phyloP scores from a whole-genome alignment of 2,329 filamentous ascomycete species.

The Madurella mycetomatis region DNA sequence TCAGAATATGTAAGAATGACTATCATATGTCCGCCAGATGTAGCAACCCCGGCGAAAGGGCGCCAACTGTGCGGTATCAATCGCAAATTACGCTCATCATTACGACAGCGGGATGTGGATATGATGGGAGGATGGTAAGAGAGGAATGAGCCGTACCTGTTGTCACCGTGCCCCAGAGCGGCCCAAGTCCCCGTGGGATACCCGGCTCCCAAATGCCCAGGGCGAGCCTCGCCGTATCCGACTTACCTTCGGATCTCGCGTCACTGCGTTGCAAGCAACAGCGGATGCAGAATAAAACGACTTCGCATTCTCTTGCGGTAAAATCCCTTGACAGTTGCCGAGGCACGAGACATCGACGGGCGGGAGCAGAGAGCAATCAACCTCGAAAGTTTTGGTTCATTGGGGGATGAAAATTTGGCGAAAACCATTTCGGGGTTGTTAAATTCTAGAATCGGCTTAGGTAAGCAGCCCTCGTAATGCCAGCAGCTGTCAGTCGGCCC shows the following conservation, averaged over 20 bases:
- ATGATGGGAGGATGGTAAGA: background rate
- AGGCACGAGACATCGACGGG: no score
- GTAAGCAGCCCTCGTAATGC: no score
- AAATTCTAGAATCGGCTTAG: no score
- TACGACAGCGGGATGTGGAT: slow-evolving; percentile 6
- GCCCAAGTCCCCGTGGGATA: no score
- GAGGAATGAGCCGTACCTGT: slow-evolving; percentile 12
- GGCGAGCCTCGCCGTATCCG: background rate
- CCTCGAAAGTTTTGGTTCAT: no score
- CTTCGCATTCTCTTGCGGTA: no score
- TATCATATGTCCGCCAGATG: slow-evolving; percentile 71
- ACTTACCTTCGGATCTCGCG: slow-evolving; percentile 1
- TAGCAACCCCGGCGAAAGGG: slow-evolving; percentile 74
- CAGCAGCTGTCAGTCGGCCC: no score
- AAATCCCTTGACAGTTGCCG: background rate
- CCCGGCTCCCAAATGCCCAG: no score
- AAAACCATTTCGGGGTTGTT: no score
- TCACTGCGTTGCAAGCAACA: background rate
- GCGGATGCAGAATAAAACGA: background rate
- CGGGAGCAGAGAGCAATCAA: no score
- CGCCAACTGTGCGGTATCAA: slow-evolving; percentile 71
- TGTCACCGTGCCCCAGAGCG: background rate
- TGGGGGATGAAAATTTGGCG: no score
- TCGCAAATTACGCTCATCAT: slow-evolving; percentile 96
- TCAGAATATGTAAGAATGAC: slow-evolving; percentile 97